Evolutionary conservation across 2,329 filamentous ascomycete species (phyloP).

Genomic region (Ophiocordyceps sinensis): DNA sequence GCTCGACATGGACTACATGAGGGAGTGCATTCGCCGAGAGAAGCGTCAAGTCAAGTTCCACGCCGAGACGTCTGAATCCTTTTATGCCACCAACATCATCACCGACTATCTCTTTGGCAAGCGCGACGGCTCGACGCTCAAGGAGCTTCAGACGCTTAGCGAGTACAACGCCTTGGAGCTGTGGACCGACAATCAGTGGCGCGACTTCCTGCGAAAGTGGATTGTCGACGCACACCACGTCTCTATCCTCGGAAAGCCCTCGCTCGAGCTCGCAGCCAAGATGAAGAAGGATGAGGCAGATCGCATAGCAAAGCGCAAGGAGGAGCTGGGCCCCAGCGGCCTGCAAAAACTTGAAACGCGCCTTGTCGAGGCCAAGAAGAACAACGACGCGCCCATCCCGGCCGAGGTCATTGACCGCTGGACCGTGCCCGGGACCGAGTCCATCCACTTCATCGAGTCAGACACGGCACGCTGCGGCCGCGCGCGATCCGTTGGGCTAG

Average conservation of each 20-base stretch:
- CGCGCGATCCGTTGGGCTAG: constrained; percentile 55
- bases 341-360: constrained; percentile 59
- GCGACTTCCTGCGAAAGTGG: constrained; percentile 67
- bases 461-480: constrained; percentile 70
- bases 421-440: constrained; percentile 70
- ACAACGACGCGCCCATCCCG: constrained; percentile 82
- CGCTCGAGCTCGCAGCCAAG: constrained; percentile 61
- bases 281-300: constrained; percentile 70
- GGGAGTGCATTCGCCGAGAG: constrained; percentile 73
- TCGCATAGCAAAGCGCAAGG: constrained; percentile 64
- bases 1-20: constrained; percentile 80
- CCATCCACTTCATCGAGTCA: constrained; percentile 89
- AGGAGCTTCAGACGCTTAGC: constrained; percentile 37
- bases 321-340: constrained; percentile 68
- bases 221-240: constrained; percentile 75
- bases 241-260: constrained; percentile 79
- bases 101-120: constrained; percentile 84
- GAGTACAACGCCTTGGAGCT: constrained; percentile 56
- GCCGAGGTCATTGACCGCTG: constrained; percentile 67
- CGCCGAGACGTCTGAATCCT: constrained; percentile 66
- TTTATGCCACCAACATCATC: constrained; percentile 77
- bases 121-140: constrained; percentile 65
- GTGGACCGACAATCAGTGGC: constrained; percentile 81
- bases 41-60: constrained; percentile 69
- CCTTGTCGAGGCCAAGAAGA: constrained; percentile 69